phyloP scores from a whole-genome alignment of 2,329 filamentous ascomycete species.

The Chaetoscypha palmicola region DNA sequence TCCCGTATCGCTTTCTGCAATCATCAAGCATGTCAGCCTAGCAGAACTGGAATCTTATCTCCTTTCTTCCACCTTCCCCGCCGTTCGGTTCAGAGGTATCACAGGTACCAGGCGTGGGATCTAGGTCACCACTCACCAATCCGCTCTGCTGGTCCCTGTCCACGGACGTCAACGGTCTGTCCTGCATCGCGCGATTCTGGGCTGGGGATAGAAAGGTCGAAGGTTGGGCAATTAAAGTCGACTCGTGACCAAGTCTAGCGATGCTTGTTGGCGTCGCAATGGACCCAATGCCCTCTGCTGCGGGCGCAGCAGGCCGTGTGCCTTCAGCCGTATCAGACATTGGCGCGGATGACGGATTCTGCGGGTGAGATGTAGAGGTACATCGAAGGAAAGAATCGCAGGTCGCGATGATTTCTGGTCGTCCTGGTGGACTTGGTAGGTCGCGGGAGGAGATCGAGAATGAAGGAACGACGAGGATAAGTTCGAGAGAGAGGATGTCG shows the following conservation, averaged over 20 bases:
- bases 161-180: conserved; percentile 47
- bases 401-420: conserved; percentile 12
- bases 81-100: background rate
- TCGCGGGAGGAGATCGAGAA: too few species aligned
- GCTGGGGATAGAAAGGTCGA: conserved; percentile 31
- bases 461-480: background rate
- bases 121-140: conserved; percentile 50
- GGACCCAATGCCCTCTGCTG: conserved; percentile 13
- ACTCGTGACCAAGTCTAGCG: conserved; percentile 28
- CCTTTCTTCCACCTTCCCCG: conserved; percentile 2
- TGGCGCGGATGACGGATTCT: conserved; percentile 9
- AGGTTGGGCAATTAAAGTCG: conserved; percentile 30
- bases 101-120: background rate
- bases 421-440: conserved; percentile 2
- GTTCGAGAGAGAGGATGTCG: background rate
- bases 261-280: conserved; percentile 25
- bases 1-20: conserved; percentile 80
- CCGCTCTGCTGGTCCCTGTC: conserved; percentile 74
- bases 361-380: conserved; percentile 1
- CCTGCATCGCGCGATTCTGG: conserved; percentile 28
- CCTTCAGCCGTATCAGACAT: conserved; percentile 32
- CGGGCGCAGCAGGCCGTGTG: conserved; percentile 24
- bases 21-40: conserved; percentile 24
- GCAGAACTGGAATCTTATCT: conserved; percentile 2
- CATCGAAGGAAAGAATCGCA: conserved; percentile 10